A percentile compares a stretch with the other conserved stretches of the same genome.
phyloP scores from a whole-genome alignment of 2,329 filamentous ascomycete genomes.

The Aspergillus sp. region DNA sequence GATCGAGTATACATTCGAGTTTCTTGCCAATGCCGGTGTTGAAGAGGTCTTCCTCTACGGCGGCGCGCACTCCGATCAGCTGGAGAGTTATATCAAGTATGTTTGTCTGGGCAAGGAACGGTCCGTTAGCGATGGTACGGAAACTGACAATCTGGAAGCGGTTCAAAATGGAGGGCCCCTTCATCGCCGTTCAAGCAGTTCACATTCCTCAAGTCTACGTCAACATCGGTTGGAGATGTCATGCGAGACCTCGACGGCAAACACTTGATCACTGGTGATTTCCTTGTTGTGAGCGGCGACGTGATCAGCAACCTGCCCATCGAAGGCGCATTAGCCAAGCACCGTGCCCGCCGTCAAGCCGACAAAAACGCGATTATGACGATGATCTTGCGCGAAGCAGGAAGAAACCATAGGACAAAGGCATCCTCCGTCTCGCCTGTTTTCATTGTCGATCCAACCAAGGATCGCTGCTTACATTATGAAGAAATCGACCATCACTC shows the following conservation, averaged over 20 bases:
- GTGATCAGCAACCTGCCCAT: conserved; percentile 87
- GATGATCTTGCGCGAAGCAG: conserved; percentile 81
- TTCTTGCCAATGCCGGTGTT: conserved; percentile 93
- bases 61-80: conserved; percentile 80
- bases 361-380: conserved; percentile 99
- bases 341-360: conserved; percentile 77
- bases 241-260: conserved; percentile 91
- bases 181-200: conserved; percentile 82
- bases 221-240: conserved; percentile 87
- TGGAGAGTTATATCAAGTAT: conserved; percentile 81
- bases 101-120: conserved; percentile 17
- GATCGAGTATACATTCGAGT: conserved; percentile 97
- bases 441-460: conserved; percentile 82
- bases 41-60: conserved; percentile 93
- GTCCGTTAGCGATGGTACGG: not conserved
- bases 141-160: conserved; percentile 39
- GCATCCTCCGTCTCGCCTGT: conserved; percentile 74
- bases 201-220: conserved; percentile 84
- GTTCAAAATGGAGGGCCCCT: conserved; percentile 73
- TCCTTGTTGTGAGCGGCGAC: conserved; percentile 90
- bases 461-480: conserved; percentile 86
- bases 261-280: conserved; percentile 84
- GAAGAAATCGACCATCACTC: conserved; percentile 78
- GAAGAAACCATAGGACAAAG: conserved; percentile 76
- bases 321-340: conserved; percentile 75